Percentiles rank a stretch among this genome's conserved stretches.
phyloP scores from a whole-genome alignment of 345 rosid genomes.

The Litchi chinensis region DNA sequence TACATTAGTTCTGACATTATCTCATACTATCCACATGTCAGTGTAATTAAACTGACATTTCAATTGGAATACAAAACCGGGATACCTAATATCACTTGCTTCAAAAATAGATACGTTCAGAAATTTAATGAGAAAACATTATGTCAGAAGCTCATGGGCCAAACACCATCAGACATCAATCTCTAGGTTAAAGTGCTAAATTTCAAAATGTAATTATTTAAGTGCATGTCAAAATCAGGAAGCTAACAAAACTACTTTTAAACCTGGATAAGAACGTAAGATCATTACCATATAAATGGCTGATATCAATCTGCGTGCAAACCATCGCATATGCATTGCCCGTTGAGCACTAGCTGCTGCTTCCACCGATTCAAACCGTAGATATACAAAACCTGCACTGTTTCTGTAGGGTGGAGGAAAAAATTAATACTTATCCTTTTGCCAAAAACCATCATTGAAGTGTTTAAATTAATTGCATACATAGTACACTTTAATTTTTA shows the following conservation, averaged over 20 bases:
- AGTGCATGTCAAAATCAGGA: not conserved
- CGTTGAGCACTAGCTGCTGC: constrained; percentile 70
- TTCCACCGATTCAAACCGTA: constrained; percentile 64
- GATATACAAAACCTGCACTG: constrained; percentile 77
- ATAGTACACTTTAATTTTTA: too few species aligned
- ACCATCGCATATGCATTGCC: constrained; percentile 96
- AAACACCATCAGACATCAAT: not conserved
- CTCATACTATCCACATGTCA: too few species aligned
- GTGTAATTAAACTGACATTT: too few species aligned
- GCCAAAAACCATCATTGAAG: too few species aligned
- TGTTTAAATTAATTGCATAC: too few species aligned
- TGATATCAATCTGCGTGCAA: constrained; percentile 79
- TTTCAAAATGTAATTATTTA: not conserved
- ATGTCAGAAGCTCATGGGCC: not conserved
- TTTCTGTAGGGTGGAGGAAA: constrained; percentile 45
- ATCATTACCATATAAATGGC: constrained; percentile 75
- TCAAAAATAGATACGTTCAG: not conserved
- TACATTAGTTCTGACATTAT: too few species aligned
- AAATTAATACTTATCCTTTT: not conserved
- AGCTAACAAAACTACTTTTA: too few species aligned
- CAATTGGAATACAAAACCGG: too few species aligned
- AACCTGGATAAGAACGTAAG: not conserved
- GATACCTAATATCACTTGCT: too few species aligned
- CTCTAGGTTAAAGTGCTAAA: not conserved
- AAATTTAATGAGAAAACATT: not conserved